Evolutionary conservation across 2,329 filamentous ascomycete species (phyloP).

Genomic region (Sclerotinia borealis): DNA sequence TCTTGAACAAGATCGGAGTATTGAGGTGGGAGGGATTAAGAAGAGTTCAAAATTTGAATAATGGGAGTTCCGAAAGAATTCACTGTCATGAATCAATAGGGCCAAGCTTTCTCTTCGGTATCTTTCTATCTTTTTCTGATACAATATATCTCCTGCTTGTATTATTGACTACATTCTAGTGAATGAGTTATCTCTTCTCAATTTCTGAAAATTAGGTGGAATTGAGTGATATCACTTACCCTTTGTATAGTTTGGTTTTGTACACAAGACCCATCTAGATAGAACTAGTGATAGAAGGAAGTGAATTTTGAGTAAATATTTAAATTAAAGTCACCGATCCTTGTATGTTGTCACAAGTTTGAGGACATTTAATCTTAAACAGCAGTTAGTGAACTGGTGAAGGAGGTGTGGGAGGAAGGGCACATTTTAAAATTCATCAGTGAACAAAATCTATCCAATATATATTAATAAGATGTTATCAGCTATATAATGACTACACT

Average conservation of each 20-base stretch:
- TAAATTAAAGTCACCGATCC: neutral
- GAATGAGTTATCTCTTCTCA: fast-evolving
- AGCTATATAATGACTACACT: too few relatives aligned
- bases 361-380: neutral
- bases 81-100: neutral
- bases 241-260: too few relatives aligned
- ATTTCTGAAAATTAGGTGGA: too few relatives aligned
- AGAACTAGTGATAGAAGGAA: too few relatives aligned
- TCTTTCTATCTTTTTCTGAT: neutral
- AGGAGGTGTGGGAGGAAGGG: too few relatives aligned
- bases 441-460: too few relatives aligned
- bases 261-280: too few relatives aligned
- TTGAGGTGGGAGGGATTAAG: neutral
- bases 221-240: too few relatives aligned
- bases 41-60: neutral
- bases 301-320: neutral
- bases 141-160: neutral
- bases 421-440: too few relatives aligned
- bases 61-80: neutral
- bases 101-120: neutral
- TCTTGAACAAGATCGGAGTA: neutral
- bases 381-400: neutral
- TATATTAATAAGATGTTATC: too few relatives aligned
- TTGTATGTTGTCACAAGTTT: neutral
- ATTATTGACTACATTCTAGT: neutral